Evolutionary conservation across 2,329 filamentous ascomycete genomes (phyloP), one percentile per base, ranked within the genome.

Genomic region (Leptographium flavum): DNA sequence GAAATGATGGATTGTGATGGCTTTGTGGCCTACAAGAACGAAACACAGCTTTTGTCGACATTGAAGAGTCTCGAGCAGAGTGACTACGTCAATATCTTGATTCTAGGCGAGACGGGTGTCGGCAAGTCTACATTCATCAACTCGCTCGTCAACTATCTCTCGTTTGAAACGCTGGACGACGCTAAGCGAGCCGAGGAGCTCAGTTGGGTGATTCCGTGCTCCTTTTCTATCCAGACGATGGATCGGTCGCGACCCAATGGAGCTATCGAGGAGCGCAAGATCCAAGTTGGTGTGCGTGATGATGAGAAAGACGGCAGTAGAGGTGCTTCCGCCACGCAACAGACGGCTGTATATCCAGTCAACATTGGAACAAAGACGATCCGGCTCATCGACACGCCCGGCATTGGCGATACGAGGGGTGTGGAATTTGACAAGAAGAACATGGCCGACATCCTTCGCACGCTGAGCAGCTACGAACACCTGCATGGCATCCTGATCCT

Each of bases 71-170:
- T 64, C 3, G 48, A 55, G 15, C 52, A 54, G 15, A 50, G 50
- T 7, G 53, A 62, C 2, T 53, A 60, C 17, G 43, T 63, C 23
- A 70, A 69, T 37, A 65, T 71, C 17, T 48, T 71, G 22, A 61
- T 71, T 5, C 55, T 71, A 0, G 67, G 68, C 0, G 66, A 70
- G 50, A 68, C 67, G 0, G 68, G 67, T 0, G 68, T 69, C 0
- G 68, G 68, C 0, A 71, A 71, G 43, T 67, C 63, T 1, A 70
- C 68, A 0, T 71, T 63, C 36, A 69, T 71, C 53, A 71, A 70
- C 39, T 61, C 66, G 0, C 67, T 70, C 30, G 51, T 65, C 50
- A 71, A 71, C 48, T 70, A 70, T 45, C 47, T 70, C 4, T 54
- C 51, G 0, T 63, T 58, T 41, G 52, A 58, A 0, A 57, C 57